Evolutionary conservation across 176 grass and related monocot species (phyloP).

Genomic region (Oryza officinalis): DNA sequence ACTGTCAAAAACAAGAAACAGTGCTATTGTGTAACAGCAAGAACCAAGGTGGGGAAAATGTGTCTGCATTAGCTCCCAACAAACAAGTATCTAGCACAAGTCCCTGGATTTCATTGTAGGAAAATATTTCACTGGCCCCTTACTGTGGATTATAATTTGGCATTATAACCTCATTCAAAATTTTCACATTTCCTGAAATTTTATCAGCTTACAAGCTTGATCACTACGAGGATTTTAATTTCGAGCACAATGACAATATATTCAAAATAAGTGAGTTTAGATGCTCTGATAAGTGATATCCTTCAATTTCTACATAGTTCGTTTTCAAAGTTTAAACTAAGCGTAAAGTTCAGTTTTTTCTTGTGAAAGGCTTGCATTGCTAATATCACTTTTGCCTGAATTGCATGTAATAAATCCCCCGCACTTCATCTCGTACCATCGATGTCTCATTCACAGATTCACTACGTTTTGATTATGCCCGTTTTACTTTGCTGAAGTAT

Average conservation of each 20-base stretch:
- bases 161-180: background rate
- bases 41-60: background rate
- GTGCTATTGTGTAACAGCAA: background rate
- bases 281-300: background rate
- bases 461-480: background rate
- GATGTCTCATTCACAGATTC: background rate
- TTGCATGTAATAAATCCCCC: background rate
- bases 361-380: background rate
- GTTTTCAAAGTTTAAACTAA: background rate
- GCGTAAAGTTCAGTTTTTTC: background rate
- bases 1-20: background rate
- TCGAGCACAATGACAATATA: background rate
- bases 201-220: background rate
- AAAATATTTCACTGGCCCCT: background rate
- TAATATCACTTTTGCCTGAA: background rate
- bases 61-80: background rate
- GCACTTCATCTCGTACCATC: background rate
- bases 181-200: background rate
- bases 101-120: background rate
- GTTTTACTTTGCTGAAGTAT: background rate
- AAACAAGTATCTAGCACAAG: conserved; percentile 7
- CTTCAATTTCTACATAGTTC: background rate
- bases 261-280: background rate
- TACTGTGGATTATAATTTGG: background rate
- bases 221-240: background rate